Evolutionary conservation across 345 rosid species (phyloP), one percentile per base, ranked within the genome.

Genomic region (Populus alba): DNA sequence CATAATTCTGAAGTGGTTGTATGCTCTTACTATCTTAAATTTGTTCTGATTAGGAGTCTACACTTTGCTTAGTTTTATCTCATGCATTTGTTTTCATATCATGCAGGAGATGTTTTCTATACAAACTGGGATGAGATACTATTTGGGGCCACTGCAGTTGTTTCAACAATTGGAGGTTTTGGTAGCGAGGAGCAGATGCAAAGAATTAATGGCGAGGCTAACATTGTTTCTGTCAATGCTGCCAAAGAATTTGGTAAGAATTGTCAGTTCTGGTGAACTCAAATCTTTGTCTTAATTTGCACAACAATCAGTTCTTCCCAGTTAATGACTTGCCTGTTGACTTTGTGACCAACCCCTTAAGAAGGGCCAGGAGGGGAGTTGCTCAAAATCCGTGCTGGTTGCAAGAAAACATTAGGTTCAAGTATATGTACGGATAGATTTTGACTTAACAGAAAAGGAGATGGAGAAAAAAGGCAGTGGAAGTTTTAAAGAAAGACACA

Each of bases 51-150:
- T 29, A 15, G n/a, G 16, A 22, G 35, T 75, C 62, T 17, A 18
- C 17, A 13, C 4, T 3, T 12, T 75, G 47, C 69, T 39, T 38
- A 18, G 23, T 39, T 37, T 67, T 43, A 20, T 13, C 25, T 55
- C 11, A 27, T 55, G 61, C 17, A n/a, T 69, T 80, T 66, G 23
- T 57, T 37, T 77, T 51, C 8, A 9, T 73, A 20, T 74, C 45
- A 29, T 84, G 82, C 76, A 93, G 99, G 98, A 69, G 99, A 95
- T 85, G 96, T 95, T 70, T 95, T 95, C 86, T 95, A 95, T 69
- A 83, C 85, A 67, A 91, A 92, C 74, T 95, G 98, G 98, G 98
- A 95, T 87, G 99, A 90, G 81, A 92, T 95, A n/a, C 93, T 93
- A 82, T 82, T 79, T 17, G 97, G 99, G 70, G 97, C 98, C 69